These are phyloP conservation scores for Graphilbum ipis-grandicollis DNA, from an alignment of 2,329 filamentous ascomycete species.

Conservation along the genomic window DNA sequence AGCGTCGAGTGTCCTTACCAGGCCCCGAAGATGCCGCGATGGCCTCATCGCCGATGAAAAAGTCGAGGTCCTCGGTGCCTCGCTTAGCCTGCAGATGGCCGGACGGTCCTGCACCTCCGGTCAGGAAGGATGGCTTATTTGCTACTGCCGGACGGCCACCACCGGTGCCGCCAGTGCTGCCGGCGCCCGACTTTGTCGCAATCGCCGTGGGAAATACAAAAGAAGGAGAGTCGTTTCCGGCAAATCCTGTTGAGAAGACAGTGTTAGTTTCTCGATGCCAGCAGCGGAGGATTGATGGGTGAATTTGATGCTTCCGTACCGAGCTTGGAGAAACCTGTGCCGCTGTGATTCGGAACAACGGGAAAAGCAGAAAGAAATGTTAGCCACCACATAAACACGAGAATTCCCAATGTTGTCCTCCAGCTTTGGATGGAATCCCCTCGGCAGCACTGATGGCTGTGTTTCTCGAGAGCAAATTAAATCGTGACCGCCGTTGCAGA, in stretches of 20 bases:
- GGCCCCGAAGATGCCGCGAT: slow-evolving; percentile 69
- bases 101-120: slow-evolving; percentile 67
- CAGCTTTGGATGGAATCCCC: too few species aligned
- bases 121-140: slow-evolving; percentile 91
- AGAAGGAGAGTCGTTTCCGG: slow-evolving; percentile 95
- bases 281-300: too few species aligned
- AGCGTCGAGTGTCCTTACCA: slow-evolving; percentile 27
- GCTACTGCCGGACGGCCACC: slow-evolving; percentile 79
- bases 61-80: slow-evolving; percentile 93
- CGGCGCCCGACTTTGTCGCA: slow-evolving; percentile 71
- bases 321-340: slow-evolving; percentile 98
- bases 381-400: too few species aligned
- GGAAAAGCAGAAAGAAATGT: slow-evolving; percentile 16
- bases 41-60: slow-evolving; percentile 96
- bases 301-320: too few species aligned
- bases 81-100: slow-evolving; percentile 81
- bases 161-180: slow-evolving; percentile 55
- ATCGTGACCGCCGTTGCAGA: too few species aligned
- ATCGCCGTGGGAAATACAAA: slow-evolving; percentile 99
- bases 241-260: slow-evolving; percentile 51
- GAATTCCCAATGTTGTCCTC: too few species aligned
- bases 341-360: slow-evolving; percentile 53
- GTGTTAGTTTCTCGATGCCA: too few species aligned
- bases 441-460: too few species aligned
- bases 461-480: too few species aligned